phyloP scores from a whole-genome alignment of 495 filamentous ascomycete genomes.

The Aspergillus conjunctus region DNA sequence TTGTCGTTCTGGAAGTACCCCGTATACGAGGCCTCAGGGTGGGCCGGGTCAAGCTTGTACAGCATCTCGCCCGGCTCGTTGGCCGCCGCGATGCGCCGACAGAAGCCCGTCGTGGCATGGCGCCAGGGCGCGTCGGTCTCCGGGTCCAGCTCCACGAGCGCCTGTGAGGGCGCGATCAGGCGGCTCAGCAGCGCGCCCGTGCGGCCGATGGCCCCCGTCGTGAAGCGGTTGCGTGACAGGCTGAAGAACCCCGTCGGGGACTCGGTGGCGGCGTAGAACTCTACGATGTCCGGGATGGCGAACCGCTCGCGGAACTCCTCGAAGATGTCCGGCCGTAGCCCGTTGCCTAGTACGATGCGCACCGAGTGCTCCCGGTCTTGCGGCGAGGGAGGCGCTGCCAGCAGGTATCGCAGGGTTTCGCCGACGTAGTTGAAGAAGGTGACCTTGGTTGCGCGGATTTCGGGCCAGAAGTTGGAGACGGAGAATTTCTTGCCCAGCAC shows the following conservation, averaged over 20 bases:
- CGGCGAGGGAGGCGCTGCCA: background rate
- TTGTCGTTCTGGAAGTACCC: background rate
- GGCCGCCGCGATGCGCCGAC: background rate
- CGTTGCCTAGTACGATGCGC: slow-evolving; percentile 63
- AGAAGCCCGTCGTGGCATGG: slow-evolving; percentile 4
- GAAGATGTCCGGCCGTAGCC: slow-evolving; percentile 81
- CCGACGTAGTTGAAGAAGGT: slow-evolving; percentile 8
- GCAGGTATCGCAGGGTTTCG: slow-evolving; percentile 4
- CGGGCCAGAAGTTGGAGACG: slow-evolving; percentile 8
- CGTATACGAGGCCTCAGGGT: background rate
- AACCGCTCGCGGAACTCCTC: slow-evolving; percentile 75
- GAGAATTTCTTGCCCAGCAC: slow-evolving; percentile 9
- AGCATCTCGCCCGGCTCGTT: slow-evolving; percentile 4
- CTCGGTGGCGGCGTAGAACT: slow-evolving; percentile 82
- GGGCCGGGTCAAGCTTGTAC: background rate
- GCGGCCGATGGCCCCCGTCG: background rate
- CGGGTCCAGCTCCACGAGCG: slow-evolving; percentile 4
- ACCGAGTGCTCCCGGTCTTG: background rate
- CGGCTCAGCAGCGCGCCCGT: background rate
- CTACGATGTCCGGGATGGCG: slow-evolving; percentile 66
- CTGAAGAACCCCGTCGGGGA: slow-evolving; percentile 34
- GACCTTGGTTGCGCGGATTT: slow-evolving; percentile 3
- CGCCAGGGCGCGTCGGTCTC: slow-evolving; percentile 1
- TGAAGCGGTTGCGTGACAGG: background rate
- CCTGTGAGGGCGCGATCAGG: background rate